Conservation (phyloP, 148 eudicot species). For the Mesembryanthemum crystallinum region DNA sequence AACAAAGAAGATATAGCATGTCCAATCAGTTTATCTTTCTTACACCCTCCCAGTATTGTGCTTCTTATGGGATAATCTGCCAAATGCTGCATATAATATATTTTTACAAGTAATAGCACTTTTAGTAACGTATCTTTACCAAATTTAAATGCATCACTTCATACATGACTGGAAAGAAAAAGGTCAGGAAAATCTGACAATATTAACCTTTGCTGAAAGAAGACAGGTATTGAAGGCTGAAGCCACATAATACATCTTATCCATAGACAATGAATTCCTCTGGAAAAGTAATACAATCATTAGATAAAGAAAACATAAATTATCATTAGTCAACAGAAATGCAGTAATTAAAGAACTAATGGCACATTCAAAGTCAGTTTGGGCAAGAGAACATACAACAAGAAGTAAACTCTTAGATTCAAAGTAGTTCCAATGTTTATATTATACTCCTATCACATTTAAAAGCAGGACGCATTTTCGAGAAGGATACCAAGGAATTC, state of each 20-base stretch:
- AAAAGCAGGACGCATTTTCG: slow-evolving; percentile 6
- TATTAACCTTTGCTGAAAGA: neutral
- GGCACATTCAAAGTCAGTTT: neutral
- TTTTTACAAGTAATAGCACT: no score
- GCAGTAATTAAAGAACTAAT: neutral
- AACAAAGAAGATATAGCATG: no score
- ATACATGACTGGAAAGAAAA: no score
- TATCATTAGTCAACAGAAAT: neutral
- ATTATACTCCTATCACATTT: no score
- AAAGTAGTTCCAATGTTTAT: no score
- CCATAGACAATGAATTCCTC: neutral
- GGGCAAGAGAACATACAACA: slow-evolving; percentile 1
- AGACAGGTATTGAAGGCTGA: neutral
- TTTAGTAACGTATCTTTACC: no score
- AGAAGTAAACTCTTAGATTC: neutral
- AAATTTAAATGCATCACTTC: no score
- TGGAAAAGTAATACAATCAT: neutral
- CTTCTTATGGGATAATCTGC: no score
- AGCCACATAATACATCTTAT: no score
- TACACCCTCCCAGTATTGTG: neutral
- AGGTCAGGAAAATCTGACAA: no score
- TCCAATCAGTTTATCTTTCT: neutral
- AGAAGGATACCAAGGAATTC: slow-evolving; percentile 6
- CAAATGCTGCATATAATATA: no score
- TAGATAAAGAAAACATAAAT: neutral